These are phyloP conservation scores for Mycena filopes DNA, from an alignment of 768 basidiomycete genomes.

Conservation along the genomic window DNA sequence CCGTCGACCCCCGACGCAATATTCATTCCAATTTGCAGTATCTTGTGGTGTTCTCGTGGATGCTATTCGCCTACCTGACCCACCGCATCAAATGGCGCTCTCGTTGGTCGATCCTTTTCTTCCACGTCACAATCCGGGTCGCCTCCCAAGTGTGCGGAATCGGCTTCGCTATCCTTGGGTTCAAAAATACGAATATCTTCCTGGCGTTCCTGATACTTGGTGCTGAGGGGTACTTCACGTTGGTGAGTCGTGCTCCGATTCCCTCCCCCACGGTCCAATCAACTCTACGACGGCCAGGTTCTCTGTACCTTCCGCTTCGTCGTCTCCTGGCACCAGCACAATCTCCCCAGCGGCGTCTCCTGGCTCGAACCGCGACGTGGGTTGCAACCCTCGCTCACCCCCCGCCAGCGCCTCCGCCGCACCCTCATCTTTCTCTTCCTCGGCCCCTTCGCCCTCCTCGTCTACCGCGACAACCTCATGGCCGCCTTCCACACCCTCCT, in stretches of 20 bases:
- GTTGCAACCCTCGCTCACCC: background rate
- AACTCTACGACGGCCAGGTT: background rate
- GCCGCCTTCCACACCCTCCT: constrained; percentile 13
- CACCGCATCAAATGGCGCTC: constrained; percentile 23
- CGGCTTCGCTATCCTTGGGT: constrained; percentile 18
- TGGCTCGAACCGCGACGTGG: constrained; percentile 22
- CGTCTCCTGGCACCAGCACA: constrained; percentile 26
- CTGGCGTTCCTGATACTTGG: constrained; percentile 18
- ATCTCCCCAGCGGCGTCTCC: constrained; percentile 11
- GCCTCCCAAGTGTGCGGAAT: constrained; percentile 16
- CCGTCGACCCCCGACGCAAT: too few species aligned
- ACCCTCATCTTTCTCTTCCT: constrained; percentile 13
- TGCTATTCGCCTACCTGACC: constrained; percentile 12
- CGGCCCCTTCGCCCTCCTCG: constrained; percentile 13
- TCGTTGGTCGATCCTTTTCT: constrained; percentile 13
- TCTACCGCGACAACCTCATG: constrained; percentile 22
- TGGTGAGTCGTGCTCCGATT: background rate
- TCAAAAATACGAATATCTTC: constrained; percentile 8
- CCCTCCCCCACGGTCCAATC: background rate
- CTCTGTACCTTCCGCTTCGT: constrained; percentile 22
- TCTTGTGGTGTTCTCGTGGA: constrained; percentile 5
- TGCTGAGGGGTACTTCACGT: constrained; percentile 16
- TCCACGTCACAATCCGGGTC: constrained; percentile 17
- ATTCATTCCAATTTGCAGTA: background rate
- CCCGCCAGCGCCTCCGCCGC: background rate